Conservation (phyloP, 2,329 filamentous ascomycete genomes). For the Simplicillium aogashimaense region DNA sequence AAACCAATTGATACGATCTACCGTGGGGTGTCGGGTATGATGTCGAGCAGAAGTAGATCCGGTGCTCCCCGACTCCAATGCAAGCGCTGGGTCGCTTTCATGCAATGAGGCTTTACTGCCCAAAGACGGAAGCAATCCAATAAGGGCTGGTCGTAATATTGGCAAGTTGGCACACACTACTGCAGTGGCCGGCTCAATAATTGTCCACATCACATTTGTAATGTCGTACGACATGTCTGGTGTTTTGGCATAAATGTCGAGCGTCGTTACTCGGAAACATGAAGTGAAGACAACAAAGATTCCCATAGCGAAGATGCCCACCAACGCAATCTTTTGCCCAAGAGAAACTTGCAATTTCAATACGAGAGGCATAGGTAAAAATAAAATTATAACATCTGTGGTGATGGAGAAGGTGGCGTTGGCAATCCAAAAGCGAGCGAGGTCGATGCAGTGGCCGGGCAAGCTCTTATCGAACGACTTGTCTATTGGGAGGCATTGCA, state of each 20-base stretch:
- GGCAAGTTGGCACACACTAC: slow-evolving; percentile 29
- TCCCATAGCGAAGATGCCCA: slow-evolving; percentile 27
- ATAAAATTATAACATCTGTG: slow-evolving; percentile 32
- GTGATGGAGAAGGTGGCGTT: slow-evolving; percentile 34
- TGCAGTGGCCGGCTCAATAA: slow-evolving; percentile 27
- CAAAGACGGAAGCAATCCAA: neutral
- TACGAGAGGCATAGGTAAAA: slow-evolving; percentile 33
- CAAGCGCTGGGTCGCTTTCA: slow-evolving; percentile 5
- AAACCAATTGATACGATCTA: slow-evolving; percentile 12
- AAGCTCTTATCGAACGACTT: slow-evolving; percentile 30
- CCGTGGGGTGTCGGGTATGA: slow-evolving; percentile 10
- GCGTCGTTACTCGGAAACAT: slow-evolving; percentile 20
- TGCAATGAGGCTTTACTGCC: neutral
- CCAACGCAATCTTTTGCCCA: slow-evolving; percentile 24
- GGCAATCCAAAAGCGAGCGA: slow-evolving; percentile 33
- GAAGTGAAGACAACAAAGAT: slow-evolving; percentile 20
- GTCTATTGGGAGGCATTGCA: slow-evolving; percentile 20
- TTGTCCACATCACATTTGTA: slow-evolving; percentile 23
- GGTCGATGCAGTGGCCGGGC: slow-evolving; percentile 31
- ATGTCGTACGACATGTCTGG: slow-evolving; percentile 22
- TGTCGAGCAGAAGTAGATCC: slow-evolving; percentile 6
- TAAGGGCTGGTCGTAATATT: slow-evolving; percentile 22
- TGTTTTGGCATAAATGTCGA: slow-evolving; percentile 14
- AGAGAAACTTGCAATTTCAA: slow-evolving; percentile 29
- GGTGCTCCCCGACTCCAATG: slow-evolving; percentile 1